phyloP scores from a whole-genome alignment of 1,284 basidiomycete species.

The Coniferiporia weirii region DNA sequence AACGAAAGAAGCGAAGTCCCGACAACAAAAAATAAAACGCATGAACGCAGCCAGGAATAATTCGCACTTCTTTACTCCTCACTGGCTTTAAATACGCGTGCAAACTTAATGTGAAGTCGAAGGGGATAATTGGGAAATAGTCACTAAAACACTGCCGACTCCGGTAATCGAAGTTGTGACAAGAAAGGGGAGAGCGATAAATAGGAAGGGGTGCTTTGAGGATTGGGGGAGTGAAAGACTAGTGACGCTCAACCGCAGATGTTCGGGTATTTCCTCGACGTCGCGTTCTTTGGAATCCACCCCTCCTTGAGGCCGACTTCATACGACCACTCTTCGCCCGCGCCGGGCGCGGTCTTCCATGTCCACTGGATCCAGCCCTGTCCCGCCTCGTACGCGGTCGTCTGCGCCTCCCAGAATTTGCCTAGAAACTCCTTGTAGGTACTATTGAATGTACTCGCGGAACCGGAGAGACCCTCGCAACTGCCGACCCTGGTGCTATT shows the following conservation, averaged over 20 bases:
- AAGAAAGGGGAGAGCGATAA: too few relatives aligned
- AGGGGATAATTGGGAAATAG: too few relatives aligned
- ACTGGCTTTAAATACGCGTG: too few relatives aligned
- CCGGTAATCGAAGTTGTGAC: too few relatives aligned
- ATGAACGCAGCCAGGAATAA: too few relatives aligned
- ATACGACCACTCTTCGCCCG: constrained; percentile 73
- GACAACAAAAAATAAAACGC: too few relatives aligned
- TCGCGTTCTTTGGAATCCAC: constrained; percentile 75
- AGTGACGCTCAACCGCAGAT: constrained; percentile 34
- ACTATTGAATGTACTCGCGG: constrained; percentile 62
- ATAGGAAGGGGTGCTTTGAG: too few relatives aligned
- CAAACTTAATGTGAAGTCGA: too few relatives aligned
- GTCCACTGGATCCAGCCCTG: constrained; percentile 70
- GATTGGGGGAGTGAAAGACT: too few relatives aligned
- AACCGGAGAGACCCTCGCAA: constrained; percentile 71
- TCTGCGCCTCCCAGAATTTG: constrained; percentile 82
- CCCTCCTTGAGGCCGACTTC: constrained; percentile 71
- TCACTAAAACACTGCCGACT: too few relatives aligned
- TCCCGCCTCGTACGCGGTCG: constrained; percentile 56
- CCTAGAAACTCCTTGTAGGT: constrained; percentile 81
- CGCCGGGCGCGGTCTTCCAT: constrained; percentile 53
- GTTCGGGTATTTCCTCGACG: constrained; percentile 40
- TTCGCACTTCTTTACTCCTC: too few relatives aligned
- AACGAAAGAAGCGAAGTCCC: too few relatives aligned
- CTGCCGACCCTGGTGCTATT: constrained; percentile 65